A percentile compares a stretch with the other conserved stretches of the same genome.
phyloP scores from a whole-genome alignment of 441 rosid genomes.

The Erodium texanum region DNA sequence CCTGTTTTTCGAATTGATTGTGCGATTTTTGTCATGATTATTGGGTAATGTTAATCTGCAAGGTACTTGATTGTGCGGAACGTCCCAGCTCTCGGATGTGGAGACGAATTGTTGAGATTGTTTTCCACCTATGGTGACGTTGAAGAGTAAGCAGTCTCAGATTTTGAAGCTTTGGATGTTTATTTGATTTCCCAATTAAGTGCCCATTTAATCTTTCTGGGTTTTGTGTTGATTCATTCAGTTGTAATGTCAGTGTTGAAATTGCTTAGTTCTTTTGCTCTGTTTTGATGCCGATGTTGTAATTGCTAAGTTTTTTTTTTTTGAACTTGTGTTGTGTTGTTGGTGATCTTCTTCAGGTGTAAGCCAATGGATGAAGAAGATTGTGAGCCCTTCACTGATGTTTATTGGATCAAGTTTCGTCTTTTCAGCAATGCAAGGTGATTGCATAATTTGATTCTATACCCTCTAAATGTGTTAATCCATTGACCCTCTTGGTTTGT shows the following conservation, averaged over 20 bases:
- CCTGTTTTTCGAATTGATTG: background rate
- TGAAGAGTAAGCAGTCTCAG: slow-evolving; percentile 46
- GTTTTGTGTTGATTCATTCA: background rate
- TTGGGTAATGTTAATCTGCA: background rate
- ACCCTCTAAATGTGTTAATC: background rate
- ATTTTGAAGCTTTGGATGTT: background rate
- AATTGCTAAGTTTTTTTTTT: background rate
- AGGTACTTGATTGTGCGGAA: slow-evolving; percentile 75
- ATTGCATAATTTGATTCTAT: background rate
- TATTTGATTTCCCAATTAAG: background rate
- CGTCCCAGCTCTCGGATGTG: slow-evolving; percentile 80
- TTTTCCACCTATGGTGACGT: slow-evolving; percentile 64
- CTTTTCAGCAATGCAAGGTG: slow-evolving; percentile 65
- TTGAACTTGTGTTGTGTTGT: background rate
- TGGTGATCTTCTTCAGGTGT: slow-evolving; percentile 33
- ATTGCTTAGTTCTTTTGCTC: background rate
- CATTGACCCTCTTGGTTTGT: background rate
- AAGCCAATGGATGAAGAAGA: slow-evolving; percentile 98
- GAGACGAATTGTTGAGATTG: slow-evolving; percentile 58
- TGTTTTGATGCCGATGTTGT: background rate
- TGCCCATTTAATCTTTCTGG: background rate
- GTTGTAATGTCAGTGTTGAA: background rate
- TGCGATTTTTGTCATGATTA: background rate
- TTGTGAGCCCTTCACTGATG: slow-evolving; percentile 69
- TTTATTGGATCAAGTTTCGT: slow-evolving; percentile 69